Evolutionary conservation across 169 alveolate genomes (phyloP).

Genomic region (Eimeria maxima): DNA sequence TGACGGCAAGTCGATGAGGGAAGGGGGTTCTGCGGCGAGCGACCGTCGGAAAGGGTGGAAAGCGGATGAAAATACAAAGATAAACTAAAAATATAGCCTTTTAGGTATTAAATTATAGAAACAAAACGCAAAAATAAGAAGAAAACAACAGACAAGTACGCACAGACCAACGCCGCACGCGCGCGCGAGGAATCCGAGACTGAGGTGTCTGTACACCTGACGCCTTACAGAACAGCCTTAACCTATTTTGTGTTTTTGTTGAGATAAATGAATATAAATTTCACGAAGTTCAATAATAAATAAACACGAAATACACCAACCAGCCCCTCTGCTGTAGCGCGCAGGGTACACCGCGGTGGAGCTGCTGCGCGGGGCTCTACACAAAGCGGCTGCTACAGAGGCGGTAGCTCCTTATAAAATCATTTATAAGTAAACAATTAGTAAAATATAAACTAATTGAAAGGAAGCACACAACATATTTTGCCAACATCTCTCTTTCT

Average conservation of each 20-base stretch:
- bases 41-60: not conserved
- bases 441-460: too few species aligned
- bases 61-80: not conserved
- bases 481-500: not conserved
- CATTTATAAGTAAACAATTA: too few species aligned
- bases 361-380: not conserved
- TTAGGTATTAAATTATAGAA: not conserved
- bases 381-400: not conserved
- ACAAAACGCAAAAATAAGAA: not conserved
- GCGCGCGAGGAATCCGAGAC: not conserved
- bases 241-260: not conserved
- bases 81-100: not conserved
- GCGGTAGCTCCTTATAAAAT: not conserved
- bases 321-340: not conserved
- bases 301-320: not conserved
- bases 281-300: not conserved
- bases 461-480: not conserved
- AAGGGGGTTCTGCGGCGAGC: not conserved
- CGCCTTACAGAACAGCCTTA: not conserved
- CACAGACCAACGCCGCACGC: not conserved
- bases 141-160: not conserved
- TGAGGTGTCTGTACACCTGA: slow-evolving; percentile 40
- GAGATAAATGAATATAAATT: not conserved
- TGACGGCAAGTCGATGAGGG: not conserved
- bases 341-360: not conserved